Base-by-base conservation (phyloP, 768 basidiomycete genomes). In the Mycena vulgaris region DNA sequence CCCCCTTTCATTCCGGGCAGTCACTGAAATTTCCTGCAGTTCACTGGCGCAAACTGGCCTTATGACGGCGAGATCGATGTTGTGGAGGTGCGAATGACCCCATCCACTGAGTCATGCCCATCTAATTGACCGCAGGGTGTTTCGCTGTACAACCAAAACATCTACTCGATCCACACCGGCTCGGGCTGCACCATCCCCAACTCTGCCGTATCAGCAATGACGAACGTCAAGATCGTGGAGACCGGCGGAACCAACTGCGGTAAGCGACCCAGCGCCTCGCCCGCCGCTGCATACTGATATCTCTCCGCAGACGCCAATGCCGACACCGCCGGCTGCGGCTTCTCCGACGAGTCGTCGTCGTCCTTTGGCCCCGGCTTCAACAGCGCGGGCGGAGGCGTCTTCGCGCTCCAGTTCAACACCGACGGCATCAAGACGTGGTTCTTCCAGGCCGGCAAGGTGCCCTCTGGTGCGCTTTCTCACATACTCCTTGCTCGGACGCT, bases 351-450 rank as follows among this genome's bases (percentile, higher is more conserved):
- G 25, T 74, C 74, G 39, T 71, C 77, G 37, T 69, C 66, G n/a
- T 78, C 79, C 19, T 87, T 81, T 74, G 87, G 87, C 30, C 80
- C 78, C 21, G 79, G 75, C 19, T 83, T 87, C 77, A 85, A 86
- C 71, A 75, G 60, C 23, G 78, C 74, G 31, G 85, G 82, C 30
- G 87, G 87, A 16, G 87, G 86, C 37, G 83, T 88, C 33, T 88
- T 76, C 63, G 86, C 83, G 23, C 80, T 81, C 58, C 74, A 82
- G 62, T 79, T 82, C 71, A 80, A 83, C 65, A 71, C 68, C 19
- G 69, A 75, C 39, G 88, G 85, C 16, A 83, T 89, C 67, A 75
- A 76, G 30, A 82, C 88, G 68, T 90, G 88, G 83, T 81, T 80
- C 80, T 87, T 86, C 78, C 69, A 75, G 47, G 79, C 86, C 66